A percentile compares a stretch with the other conserved stretches of the same genome.
Evolutionary conservation across 1,139 yeast genomes (phyloP).

Genomic region (Geotrichum candidum): DNA sequence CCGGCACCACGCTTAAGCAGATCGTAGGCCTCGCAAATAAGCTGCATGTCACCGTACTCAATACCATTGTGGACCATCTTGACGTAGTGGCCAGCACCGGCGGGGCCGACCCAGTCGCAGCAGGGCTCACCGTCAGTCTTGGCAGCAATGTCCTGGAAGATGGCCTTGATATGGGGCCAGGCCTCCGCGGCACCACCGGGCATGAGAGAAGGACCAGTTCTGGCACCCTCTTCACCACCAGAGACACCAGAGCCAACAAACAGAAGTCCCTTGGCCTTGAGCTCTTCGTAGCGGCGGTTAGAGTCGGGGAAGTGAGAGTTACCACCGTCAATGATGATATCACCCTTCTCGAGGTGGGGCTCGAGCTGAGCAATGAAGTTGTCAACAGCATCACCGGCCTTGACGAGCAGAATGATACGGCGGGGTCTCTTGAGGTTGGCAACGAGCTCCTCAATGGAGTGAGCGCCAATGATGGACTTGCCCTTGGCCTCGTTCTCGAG

Average conservation of each 20-base stretch:
- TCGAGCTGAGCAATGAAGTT: slow-evolving; percentile 79
- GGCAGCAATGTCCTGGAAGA: slow-evolving; percentile 94
- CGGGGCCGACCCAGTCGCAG: slow-evolving; percentile 99
- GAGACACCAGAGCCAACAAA: slow-evolving; percentile 99
- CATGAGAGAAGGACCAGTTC: slow-evolving; percentile 98
- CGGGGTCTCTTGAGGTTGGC: slow-evolving; percentile 94
- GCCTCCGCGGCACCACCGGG: slow-evolving; percentile 99
- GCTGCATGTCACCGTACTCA: slow-evolving; percentile 99
- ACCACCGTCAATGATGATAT: slow-evolving; percentile 98
- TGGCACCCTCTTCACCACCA: slow-evolving; percentile 99
- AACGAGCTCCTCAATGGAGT: slow-evolving; percentile 80
- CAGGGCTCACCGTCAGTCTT: slow-evolving; percentile 98
- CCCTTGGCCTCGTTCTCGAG: slow-evolving; percentile 95
- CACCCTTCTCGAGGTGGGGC: slow-evolving; percentile 92
- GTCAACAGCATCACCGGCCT: slow-evolving; percentile 96
- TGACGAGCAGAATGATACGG: slow-evolving; percentile 87
- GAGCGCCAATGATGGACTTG: slow-evolving; percentile 77
- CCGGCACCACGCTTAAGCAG: slow-evolving; percentile 92
- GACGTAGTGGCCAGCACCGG: slow-evolving; percentile 98
- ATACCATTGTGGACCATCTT: slow-evolving; percentile 99
- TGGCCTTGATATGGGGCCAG: slow-evolving; percentile 96
- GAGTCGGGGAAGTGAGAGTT: slow-evolving; percentile 99
- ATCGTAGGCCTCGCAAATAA: slow-evolving; percentile 97
- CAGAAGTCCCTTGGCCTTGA: slow-evolving; percentile 78
- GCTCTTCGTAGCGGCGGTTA: slow-evolving; percentile 90